phyloP scores from a whole-genome alignment of 2,329 filamentous ascomycete genomes.

The Coniella lustricola region DNA sequence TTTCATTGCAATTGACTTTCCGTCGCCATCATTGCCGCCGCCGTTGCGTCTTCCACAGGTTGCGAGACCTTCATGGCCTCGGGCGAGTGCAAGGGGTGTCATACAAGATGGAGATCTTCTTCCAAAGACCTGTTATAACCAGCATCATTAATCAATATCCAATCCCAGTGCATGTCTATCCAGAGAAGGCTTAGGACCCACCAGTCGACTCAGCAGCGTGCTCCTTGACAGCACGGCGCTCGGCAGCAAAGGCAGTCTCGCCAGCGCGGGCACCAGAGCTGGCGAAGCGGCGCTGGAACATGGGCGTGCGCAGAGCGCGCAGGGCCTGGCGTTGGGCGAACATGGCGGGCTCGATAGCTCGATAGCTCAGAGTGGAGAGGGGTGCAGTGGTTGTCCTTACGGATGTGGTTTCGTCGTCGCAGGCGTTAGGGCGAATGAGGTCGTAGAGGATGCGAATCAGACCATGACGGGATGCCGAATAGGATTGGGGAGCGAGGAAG shows the following conservation, averaged over 20 bases:
- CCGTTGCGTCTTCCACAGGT: not conserved
- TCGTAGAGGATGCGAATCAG: too few species aligned
- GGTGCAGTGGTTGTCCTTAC: too few species aligned
- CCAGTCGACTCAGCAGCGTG: constrained; percentile 80
- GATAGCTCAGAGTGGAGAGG: too few species aligned
- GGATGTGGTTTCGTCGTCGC: too few species aligned
- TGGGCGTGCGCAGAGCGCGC: constrained; percentile 50
- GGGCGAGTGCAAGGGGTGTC: constrained; percentile 28
- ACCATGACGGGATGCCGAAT: not conserved
- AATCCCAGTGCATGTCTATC: not conserved
- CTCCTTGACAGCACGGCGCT: constrained; percentile 83
- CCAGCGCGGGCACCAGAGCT: constrained; percentile 45
- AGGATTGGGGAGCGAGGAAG: not conserved
- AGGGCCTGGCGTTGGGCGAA: constrained; percentile 54
- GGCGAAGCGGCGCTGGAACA: constrained; percentile 64
- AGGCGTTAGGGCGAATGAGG: not conserved
- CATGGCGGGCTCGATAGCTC: too few species aligned
- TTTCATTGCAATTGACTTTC: too few species aligned
- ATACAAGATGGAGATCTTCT: constrained; percentile 94
- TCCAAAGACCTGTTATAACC: constrained; percentile 71
- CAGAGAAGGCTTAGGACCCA: constrained; percentile 41
- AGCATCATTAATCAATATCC: constrained; percentile 26
- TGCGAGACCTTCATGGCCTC: not conserved
- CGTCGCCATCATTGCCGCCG: too few species aligned
- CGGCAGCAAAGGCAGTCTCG: constrained; percentile 90